Percentiles rank a stretch among this genome's conserved stretches.
These are phyloP conservation scores for Gamarada debralockiae DNA, from an alignment of 495 filamentous ascomycete species.

Conservation along the genomic window DNA sequence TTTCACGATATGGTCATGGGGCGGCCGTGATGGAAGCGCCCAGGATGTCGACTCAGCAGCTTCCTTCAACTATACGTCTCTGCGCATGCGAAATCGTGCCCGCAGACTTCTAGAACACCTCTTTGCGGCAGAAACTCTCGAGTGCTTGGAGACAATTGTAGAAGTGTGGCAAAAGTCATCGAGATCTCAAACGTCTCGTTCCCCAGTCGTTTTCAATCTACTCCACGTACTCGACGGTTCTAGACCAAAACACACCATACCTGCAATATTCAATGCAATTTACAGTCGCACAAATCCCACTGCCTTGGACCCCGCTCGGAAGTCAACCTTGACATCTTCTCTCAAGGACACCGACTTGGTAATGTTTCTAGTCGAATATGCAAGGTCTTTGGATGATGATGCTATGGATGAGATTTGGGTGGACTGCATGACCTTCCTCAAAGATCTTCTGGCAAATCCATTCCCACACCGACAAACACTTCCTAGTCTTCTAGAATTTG, in stretches of 20 bases:
- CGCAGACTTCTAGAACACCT: slow-evolving; percentile 86
- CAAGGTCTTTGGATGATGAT: slow-evolving; percentile 88
- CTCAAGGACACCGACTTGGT: slow-evolving; percentile 79
- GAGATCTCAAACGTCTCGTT: slow-evolving; percentile 25
- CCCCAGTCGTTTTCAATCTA: slow-evolving; percentile 65
- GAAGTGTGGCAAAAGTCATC: slow-evolving; percentile 65
- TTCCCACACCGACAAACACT: slow-evolving; percentile 92
- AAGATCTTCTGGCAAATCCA: slow-evolving; percentile 87
- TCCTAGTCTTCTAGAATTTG: slow-evolving; percentile 82
- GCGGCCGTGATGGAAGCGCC: slow-evolving; percentile 47
- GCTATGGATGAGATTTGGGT: slow-evolving; percentile 99
- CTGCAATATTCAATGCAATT: slow-evolving; percentile 95
- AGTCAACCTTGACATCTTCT: slow-evolving; percentile 82
- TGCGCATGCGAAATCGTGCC: slow-evolving; percentile 85
- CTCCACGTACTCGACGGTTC: slow-evolving; percentile 90
- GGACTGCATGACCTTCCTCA: slow-evolving; percentile 88
- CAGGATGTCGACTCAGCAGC: slow-evolving; percentile 69
- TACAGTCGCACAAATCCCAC: slow-evolving; percentile 87
- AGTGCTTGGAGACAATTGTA: slow-evolving; percentile 87
- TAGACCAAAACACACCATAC: slow-evolving; percentile 86
- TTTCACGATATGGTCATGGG: slow-evolving; percentile 95
- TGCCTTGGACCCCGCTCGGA: slow-evolving; percentile 72
- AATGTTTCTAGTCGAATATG: slow-evolving; percentile 84
- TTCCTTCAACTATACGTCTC: slow-evolving; percentile 84
- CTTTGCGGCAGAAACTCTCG: slow-evolving; percentile 89